Evolutionary conservation across 2,329 filamentous ascomycete species (phyloP).

Genomic region (Paradendryphiella salina): DNA sequence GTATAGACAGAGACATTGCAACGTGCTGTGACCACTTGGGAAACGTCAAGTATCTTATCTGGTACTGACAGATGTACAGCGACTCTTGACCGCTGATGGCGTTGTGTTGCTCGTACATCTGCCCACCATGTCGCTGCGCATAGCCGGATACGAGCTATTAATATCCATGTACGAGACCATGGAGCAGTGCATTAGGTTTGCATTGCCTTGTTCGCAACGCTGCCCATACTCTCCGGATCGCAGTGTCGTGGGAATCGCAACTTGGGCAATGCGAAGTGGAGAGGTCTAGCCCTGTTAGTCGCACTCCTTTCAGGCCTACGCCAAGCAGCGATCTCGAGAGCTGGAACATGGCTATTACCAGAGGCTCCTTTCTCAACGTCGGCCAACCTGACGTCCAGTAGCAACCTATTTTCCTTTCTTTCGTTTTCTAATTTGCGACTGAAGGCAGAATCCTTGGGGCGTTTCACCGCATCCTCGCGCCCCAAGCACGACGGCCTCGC

Average conservation of each 20-base stretch:
- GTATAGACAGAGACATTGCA: not conserved
- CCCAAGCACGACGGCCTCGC: constrained; percentile 29
- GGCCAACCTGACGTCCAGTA: constrained; percentile 16
- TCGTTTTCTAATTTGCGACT: constrained; percentile 14
- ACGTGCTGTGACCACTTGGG: not conserved
- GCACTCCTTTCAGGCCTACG: constrained; percentile 25
- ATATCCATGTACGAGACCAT: constrained; percentile 1
- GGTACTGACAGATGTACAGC: constrained; percentile 1
- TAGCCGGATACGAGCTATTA: not conserved
- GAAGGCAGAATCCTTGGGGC: constrained; percentile 17
- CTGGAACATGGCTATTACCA: constrained; percentile 26
- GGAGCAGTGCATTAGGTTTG: not conserved
- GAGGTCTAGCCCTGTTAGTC: constrained; percentile 6
- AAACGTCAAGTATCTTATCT: not conserved
- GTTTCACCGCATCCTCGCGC: constrained; percentile 28
- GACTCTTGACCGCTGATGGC: constrained; percentile 3
- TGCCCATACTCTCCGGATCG: not conserved
- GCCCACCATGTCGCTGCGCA: not conserved
- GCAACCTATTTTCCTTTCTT: constrained; percentile 12
- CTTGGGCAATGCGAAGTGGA: constrained; percentile 1
- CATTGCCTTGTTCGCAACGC: not conserved
- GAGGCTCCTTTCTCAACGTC: constrained; percentile 29
- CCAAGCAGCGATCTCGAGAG: constrained; percentile 25
- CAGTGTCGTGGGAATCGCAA: not conserved
- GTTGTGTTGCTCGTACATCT: not conserved